phyloP scores from a whole-genome alignment of 257 asterid species.

The Jasminum sambac region DNA sequence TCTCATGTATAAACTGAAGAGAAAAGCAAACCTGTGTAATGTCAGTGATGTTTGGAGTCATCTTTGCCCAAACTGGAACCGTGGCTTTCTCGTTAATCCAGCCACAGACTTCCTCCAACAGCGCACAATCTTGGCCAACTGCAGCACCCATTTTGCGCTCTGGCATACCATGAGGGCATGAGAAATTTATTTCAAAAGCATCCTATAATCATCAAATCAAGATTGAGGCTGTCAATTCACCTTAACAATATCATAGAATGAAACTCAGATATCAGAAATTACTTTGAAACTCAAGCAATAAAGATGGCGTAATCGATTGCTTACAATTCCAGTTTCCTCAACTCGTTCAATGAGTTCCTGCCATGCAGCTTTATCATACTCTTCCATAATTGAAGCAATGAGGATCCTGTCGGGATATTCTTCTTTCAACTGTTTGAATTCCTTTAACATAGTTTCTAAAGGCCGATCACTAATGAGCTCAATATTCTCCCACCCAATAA shows the following conservation, averaged over 20 bases:
- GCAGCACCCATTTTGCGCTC: conserved; percentile 99
- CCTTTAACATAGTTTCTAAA: conserved; percentile 84
- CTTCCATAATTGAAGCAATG: conserved; percentile 97
- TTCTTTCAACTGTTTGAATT: conserved; percentile 76
- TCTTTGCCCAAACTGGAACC: conserved; percentile 97
- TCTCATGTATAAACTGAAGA: not conserved
- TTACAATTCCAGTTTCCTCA: conserved; percentile 88
- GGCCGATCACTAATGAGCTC: conserved; percentile 96
- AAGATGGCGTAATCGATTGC: conserved; percentile 28
- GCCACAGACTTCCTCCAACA: conserved; percentile 86
- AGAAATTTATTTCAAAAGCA: conserved; percentile 85
- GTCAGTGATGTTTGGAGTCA: conserved; percentile 96
- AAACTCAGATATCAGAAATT: conserved; percentile 7
- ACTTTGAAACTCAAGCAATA: conserved; percentile 5
- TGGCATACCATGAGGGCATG: conserved; percentile 99
- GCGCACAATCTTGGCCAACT: conserved; percentile 89
- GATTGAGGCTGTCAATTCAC: conserved; percentile 15
- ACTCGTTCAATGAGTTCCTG: conserved; percentile 87
- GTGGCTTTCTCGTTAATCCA: conserved; percentile 92
- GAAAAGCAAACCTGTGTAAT: conserved; percentile 60
- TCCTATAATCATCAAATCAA: conserved; percentile 48
- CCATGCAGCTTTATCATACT: conserved; percentile 85
- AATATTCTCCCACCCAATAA: conserved; percentile 93
- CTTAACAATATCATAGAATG: not conserved
- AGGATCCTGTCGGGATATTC: conserved; percentile 93